Conservation (phyloP, 306 rosid species). For the Luffa aegyptiaca region DNA sequence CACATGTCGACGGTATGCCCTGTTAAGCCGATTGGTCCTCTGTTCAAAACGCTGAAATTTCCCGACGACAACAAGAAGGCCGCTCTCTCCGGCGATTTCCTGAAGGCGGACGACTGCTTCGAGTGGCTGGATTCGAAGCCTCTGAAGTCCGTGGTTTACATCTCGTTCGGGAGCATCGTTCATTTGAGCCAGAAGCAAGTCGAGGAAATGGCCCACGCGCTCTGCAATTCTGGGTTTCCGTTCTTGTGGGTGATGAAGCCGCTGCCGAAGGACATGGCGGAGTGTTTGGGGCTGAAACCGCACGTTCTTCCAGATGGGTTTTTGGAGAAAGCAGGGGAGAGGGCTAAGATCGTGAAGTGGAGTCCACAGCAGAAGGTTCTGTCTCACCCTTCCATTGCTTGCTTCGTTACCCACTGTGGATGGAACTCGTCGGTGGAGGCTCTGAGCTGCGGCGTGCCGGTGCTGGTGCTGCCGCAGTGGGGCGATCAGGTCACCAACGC, state of each 20-base stretch:
- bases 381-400: constrained; percentile 39
- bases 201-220: constrained; percentile 39
- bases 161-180: constrained; percentile 48
- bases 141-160: constrained; percentile 29
- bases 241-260: constrained; percentile 56
- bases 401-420: constrained; percentile 57
- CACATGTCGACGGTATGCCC: constrained; percentile 16
- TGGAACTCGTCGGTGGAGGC: constrained; percentile 66
- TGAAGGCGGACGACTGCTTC: constrained; percentile 30
- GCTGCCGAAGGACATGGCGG: not conserved
- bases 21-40: constrained; percentile 42
- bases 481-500: constrained; percentile 76
- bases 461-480: constrained; percentile 62
- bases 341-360: constrained; percentile 44
- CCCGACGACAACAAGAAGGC: too few relatives aligned
- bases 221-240: constrained; percentile 18
- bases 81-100: constrained; percentile 29
- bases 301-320: constrained; percentile 43
- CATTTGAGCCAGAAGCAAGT: constrained; percentile 34
- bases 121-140: constrained; percentile 41
- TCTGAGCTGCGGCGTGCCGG: constrained; percentile 38
- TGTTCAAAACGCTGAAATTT: constrained; percentile 16
- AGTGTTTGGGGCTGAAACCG: not conserved
- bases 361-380: constrained; percentile 47
- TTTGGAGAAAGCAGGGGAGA: constrained; percentile 19